These are phyloP conservation scores for Hyphopichia pseudoburtonii DNA, from an alignment of 1,139 yeast species.

Conservation along the genomic window DNA sequence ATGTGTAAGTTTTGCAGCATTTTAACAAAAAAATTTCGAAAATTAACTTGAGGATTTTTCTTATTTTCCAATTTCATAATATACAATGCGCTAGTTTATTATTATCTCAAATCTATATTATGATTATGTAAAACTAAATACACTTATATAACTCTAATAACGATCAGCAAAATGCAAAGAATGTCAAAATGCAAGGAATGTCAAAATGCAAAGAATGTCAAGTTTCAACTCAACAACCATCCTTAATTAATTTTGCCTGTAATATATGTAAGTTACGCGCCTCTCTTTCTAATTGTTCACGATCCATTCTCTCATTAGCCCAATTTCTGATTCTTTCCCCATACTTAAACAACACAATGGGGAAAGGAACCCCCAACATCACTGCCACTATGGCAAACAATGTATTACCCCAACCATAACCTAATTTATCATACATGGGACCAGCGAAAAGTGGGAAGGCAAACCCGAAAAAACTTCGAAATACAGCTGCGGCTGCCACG, in stretches of 20 bases:
- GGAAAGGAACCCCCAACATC: slow-evolving; percentile 44
- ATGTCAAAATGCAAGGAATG: no score
- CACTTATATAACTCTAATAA: no score
- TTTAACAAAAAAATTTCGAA: no score
- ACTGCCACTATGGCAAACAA: slow-evolving; percentile 43
- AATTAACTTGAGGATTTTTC: no score
- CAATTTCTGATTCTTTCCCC: slow-evolving; percentile 40
- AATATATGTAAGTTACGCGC: slow-evolving; percentile 32
- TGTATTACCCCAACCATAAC: slow-evolving; percentile 50
- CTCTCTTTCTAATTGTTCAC: slow-evolving; percentile 31
- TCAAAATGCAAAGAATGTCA: no score
- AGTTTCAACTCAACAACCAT: no score
- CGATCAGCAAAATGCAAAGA: no score
- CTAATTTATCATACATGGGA: slow-evolving; percentile 37
- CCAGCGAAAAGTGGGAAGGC: slow-evolving; percentile 44
- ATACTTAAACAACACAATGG: slow-evolving; percentile 39
- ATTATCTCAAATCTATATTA: no score
- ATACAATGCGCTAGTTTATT: no score
- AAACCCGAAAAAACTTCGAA: slow-evolving; percentile 44
- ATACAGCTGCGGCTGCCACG: slow-evolving; percentile 50
- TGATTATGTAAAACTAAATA: no score
- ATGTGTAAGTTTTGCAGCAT: no score
- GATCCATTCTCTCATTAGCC: slow-evolving; percentile 37
- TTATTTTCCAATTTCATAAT: no score
- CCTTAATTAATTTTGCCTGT: slow-evolving; percentile 9